A percentile compares a stretch with the other conserved stretches of the same genome.
Evolutionary conservation across 2,329 filamentous ascomycete genomes (phyloP).

Genomic region (Parasarocladium wereldwijsianum): DNA sequence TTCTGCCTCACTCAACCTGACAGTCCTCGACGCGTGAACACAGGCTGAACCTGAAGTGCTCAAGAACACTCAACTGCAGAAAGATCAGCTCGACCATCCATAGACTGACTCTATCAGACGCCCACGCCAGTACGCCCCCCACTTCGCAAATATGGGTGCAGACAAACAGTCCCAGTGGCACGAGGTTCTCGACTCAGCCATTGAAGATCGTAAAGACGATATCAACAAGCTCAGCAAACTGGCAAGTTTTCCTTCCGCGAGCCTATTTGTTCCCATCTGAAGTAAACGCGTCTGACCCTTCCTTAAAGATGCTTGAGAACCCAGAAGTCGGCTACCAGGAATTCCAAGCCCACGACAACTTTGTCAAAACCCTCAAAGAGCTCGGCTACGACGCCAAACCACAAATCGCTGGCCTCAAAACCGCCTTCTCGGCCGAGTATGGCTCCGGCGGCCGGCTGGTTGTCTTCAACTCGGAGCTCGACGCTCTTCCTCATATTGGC

Average conservation of each 20-base stretch:
- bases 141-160: no score
- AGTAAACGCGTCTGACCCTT: background rate
- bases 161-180: no score
- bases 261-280: background rate
- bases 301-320: slow-evolving; percentile 10
- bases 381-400: slow-evolving; percentile 14
- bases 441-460: slow-evolving; percentile 16
- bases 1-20: no score
- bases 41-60: no score
- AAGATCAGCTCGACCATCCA: no score
- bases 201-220: slow-evolving; percentile 2
- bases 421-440: slow-evolving; percentile 15
- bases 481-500: slow-evolving; percentile 28
- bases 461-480: slow-evolving; percentile 25
- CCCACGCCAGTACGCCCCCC: no score
- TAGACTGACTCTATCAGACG: no score
- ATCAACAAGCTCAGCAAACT: slow-evolving; percentile 3
- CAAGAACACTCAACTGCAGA: no score
- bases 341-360: slow-evolving; percentile 13
- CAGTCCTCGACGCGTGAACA: no score
- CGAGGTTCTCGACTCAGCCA: slow-evolving; percentile 3
- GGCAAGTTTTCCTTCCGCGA: background rate
- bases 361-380: slow-evolving; percentile 9
- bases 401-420: slow-evolving; percentile 17
- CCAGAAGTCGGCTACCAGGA: slow-evolving; percentile 16